A percentile compares a stretch with the other conserved stretches of the same genome.
Evolutionary conservation across 148 eudicot genomes (phyloP).

Genomic region (Silene conica): DNA sequence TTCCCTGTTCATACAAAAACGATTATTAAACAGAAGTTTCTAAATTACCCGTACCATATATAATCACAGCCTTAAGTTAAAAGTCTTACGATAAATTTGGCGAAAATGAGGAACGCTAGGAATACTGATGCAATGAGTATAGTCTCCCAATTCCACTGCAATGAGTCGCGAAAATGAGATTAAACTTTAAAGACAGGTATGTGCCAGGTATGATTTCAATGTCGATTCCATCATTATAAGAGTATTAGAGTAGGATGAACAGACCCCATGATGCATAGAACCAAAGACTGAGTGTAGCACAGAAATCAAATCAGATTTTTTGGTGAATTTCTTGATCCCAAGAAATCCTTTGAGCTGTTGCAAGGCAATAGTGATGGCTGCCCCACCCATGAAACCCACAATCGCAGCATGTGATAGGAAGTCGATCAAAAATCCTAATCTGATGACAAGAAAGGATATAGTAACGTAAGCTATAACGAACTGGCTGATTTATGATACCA

Average conservation of each 20-base stretch:
- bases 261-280: constrained; percentile 51
- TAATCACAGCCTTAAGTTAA: not conserved
- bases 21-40: not conserved
- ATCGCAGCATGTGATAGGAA: constrained; percentile 73
- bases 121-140: constrained; percentile 64
- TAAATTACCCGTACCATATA: not conserved
- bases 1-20: constrained; percentile 40
- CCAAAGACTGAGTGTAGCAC: constrained; percentile 48
- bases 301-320: constrained; percentile 51
- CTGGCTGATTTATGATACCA: not conserved
- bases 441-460: constrained; percentile 19
- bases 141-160: constrained; percentile 94
- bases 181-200: not conserved
- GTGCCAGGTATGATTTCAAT: too few species aligned
- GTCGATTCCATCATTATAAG: not conserved
- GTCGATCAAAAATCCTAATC: constrained; percentile 71
- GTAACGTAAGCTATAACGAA: not conserved
- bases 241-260: not conserved
- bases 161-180: not conserved
- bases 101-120: constrained; percentile 58
- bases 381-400: constrained; percentile 83
- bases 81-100: constrained; percentile 66
- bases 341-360: constrained; percentile 74
- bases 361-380: constrained; percentile 68
- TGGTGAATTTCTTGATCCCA: constrained; percentile 60